Evolutionary conservation across 1,284 basidiomycete genomes (phyloP).

Genomic region (Exobasidium rhododendri): DNA sequence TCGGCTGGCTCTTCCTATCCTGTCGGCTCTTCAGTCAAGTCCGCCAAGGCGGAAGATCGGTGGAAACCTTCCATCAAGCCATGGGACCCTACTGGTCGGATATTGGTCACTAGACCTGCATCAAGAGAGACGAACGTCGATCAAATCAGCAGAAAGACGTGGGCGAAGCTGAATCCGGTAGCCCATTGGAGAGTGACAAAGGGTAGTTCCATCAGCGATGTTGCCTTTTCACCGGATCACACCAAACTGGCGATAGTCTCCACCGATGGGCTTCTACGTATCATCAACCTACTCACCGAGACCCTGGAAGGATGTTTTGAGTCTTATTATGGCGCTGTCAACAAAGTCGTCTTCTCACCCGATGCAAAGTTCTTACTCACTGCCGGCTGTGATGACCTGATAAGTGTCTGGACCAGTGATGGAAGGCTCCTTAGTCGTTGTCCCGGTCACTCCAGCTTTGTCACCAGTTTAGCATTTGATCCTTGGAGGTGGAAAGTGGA

Average conservation of each 20-base stretch:
- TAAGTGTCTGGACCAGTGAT: conserved; percentile 61
- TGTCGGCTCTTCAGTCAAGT: not conserved
- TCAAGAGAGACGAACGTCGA: not conserved
- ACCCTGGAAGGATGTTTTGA: conserved; percentile 32
- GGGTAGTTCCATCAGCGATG: conserved; percentile 31
- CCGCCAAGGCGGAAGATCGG: not conserved
- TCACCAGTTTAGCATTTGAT: conserved; percentile 85
- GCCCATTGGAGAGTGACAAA: conserved; percentile 35
- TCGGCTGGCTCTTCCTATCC: not conserved
- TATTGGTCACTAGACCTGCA: conserved; percentile 13
- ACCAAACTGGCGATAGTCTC: conserved; percentile 35
- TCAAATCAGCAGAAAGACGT: conserved; percentile 3
- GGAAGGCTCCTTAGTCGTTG: conserved; percentile 78
- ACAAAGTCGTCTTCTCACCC: conserved; percentile 87
- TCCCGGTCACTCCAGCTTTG: conserved; percentile 93
- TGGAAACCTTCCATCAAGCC: not conserved
- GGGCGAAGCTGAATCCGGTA: conserved; percentile 33
- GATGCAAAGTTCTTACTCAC: conserved; percentile 82
- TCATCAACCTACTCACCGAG: conserved; percentile 43
- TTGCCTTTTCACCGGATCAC: conserved; percentile 46
- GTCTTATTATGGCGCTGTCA: conserved; percentile 59
- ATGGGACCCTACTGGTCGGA: conserved; percentile 6
- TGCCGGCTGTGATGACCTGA: conserved; percentile 73
- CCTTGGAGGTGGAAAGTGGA: conserved; percentile 64
- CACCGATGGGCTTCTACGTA: conserved; percentile 43